Percentiles rank a stretch among this genome's conserved stretches.
Evolutionary conservation across 768 basidiomycete species (phyloP).

Genomic region (Amanita polypyramis): DNA sequence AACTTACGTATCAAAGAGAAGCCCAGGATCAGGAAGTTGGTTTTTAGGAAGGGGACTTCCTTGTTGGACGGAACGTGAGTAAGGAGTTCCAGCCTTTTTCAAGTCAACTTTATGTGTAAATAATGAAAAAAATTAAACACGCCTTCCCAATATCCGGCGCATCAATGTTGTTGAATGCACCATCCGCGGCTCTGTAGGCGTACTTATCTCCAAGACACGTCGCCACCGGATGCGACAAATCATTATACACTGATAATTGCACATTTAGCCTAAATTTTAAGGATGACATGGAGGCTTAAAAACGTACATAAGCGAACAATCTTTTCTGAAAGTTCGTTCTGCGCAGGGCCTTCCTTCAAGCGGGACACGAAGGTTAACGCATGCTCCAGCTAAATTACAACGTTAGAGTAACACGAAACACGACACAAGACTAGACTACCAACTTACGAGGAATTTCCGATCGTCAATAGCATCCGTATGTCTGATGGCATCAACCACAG

Average conservation of each 20-base stretch:
- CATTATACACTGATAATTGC: constrained; percentile 54
- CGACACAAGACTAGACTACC: not conserved
- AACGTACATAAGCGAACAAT: constrained; percentile 48
- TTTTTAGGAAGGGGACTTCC: constrained; percentile 50
- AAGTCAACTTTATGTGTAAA: not conserved
- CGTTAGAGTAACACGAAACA: not conserved
- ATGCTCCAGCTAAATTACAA: constrained; percentile 51
- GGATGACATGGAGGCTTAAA: not conserved
- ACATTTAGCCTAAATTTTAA: not conserved
- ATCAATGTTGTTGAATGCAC: constrained; percentile 63
- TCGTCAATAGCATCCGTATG: constrained; percentile 63
- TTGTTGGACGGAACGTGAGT: constrained; percentile 78
- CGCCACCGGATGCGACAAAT: constrained; percentile 69
- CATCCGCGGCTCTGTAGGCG: constrained; percentile 68
- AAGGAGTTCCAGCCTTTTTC: constrained; percentile 53
- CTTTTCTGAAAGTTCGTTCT: constrained; percentile 29
- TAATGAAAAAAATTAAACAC: not conserved
- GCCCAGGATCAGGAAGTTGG: constrained; percentile 68
- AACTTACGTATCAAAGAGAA: constrained; percentile 66
- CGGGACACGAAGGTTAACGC: constrained; percentile 51
- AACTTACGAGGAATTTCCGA: constrained; percentile 62
- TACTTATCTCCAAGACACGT: constrained; percentile 55
- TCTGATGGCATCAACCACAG: constrained; percentile 48
- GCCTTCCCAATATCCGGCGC: constrained; percentile 64
- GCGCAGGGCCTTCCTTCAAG: constrained; percentile 36